Evolutionary conservation across 257 asterid genomes (phyloP).

Genomic region (Plantago ovata): DNA sequence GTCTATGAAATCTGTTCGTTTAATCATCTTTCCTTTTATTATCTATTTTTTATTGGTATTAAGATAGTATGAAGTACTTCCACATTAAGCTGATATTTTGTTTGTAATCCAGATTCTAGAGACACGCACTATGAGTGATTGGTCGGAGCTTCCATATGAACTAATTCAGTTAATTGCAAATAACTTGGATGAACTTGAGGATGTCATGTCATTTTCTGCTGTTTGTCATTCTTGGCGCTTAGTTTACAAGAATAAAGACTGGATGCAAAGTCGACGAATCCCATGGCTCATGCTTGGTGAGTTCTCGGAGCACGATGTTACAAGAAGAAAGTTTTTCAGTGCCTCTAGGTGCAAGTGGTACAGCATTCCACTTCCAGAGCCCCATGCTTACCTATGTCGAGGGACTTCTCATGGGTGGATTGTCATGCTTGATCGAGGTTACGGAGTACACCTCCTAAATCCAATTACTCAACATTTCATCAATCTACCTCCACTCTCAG

Average conservation of each 20-base stretch:
- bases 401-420: slow-evolving; percentile 30
- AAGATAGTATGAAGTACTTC: too few species aligned
- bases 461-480: slow-evolving; percentile 17
- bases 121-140: slow-evolving; percentile 18
- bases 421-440: slow-evolving; percentile 18
- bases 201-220: slow-evolving; percentile 13
- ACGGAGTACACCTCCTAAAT: slow-evolving; percentile 20
- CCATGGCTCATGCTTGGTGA: slow-evolving; percentile 33
- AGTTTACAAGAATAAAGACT: slow-evolving; percentile 18
- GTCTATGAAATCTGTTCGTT: too few species aligned
- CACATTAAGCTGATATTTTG: too few species aligned
- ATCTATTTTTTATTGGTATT: too few species aligned
- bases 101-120: too few species aligned
- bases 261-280: slow-evolving; percentile 21
- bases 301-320: not conserved
- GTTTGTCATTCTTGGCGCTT: slow-evolving; percentile 17
- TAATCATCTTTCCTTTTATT: too few species aligned
- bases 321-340: slow-evolving; percentile 21
- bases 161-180: slow-evolving; percentile 21
- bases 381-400: slow-evolving; percentile 25
- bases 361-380: slow-evolving; percentile 20
- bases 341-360: slow-evolving; percentile 15
- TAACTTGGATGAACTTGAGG: slow-evolving; percentile 21
- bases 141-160: slow-evolving; percentile 32
- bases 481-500: slow-evolving; percentile 21